Percentiles rank a stretch among this genome's conserved stretches.
phyloP scores from a whole-genome alignment of 805 yeast genomes.

The Lipomyces spencermartinsiae region DNA sequence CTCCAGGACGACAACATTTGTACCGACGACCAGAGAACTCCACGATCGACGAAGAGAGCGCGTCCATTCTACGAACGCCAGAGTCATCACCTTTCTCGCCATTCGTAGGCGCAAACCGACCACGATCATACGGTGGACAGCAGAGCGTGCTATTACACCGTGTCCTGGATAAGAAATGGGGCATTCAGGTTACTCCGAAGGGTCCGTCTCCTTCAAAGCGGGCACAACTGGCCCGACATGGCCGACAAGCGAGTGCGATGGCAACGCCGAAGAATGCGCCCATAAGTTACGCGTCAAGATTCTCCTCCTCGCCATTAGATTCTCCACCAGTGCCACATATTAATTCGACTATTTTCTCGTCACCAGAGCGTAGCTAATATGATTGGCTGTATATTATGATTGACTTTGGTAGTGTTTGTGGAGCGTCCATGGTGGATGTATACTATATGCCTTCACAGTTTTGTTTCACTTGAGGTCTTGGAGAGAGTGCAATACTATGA shows the following conservation, averaged over 20 bases:
- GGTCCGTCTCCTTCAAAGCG: constrained; percentile 11
- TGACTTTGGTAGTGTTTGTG: neutral
- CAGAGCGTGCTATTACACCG: constrained; percentile 43
- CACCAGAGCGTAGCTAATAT: constrained; percentile 27
- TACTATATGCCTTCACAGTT: neutral
- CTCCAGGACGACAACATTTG: constrained; percentile 9
- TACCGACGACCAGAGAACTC: constrained; percentile 34
- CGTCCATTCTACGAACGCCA: constrained; percentile 29
- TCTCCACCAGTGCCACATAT: constrained; percentile 34
- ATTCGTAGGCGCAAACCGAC: constrained; percentile 28
- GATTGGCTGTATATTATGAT: neutral
- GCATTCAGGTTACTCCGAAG: constrained; percentile 47
- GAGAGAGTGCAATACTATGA: neutral
- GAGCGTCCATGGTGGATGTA: too few species aligned
- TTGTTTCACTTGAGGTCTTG: neutral
- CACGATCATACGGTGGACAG: constrained; percentile 19
- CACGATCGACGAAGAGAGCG: constrained; percentile 28
- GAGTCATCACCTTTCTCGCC: constrained; percentile 37
- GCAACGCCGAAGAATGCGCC: constrained; percentile 20
- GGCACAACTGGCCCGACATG: neutral
- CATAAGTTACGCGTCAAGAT: constrained; percentile 13
- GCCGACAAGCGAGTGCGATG: neutral
- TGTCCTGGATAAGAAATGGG: constrained; percentile 47
- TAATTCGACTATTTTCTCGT: constrained; percentile 34
- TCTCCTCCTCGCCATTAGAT: constrained; percentile 36